Percentiles rank a stretch among this genome's conserved stretches.
phyloP scores from a whole-genome alignment of 106 monocot genomes.

The Platanthera zijinensis region DNA sequence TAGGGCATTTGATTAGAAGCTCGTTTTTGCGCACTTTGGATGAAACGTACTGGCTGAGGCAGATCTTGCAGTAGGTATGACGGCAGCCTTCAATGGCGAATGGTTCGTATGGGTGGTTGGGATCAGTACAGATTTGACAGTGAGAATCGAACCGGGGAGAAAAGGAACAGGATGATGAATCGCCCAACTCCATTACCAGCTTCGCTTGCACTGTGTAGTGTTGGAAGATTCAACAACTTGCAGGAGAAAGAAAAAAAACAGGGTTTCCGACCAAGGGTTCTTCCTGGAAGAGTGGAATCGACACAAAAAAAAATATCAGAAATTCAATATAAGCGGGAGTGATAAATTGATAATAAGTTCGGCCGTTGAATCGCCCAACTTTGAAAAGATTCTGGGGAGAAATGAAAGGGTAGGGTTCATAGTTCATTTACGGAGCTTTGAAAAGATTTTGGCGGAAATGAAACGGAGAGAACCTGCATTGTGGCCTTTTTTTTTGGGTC shows the following conservation, averaged over 20 bases:
- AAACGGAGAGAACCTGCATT: too few relatives aligned
- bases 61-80: slow-evolving; percentile 48
- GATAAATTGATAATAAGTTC: too few relatives aligned
- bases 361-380: too few relatives aligned
- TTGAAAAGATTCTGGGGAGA: too few relatives aligned
- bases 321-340: too few relatives aligned
- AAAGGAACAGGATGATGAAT: not conserved
- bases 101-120: slow-evolving; percentile 3
- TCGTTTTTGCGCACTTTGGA: slow-evolving; percentile 46
- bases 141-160: not conserved
- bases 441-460: too few relatives aligned
- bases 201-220: not conserved
- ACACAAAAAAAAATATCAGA: too few relatives aligned
- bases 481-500: too few relatives aligned
- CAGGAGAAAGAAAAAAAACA: not conserved
- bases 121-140: slow-evolving; percentile 55
- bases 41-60: slow-evolving; percentile 35
- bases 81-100: slow-evolving; percentile 21
- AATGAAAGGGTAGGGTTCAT: too few relatives aligned
- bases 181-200: not conserved
- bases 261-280: not conserved
- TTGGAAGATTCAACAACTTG: slow-evolving; percentile 2
- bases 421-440: too few relatives aligned
- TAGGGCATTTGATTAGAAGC: slow-evolving; percentile 42
- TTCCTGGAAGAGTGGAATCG: not conserved